Percentiles rank a stretch among this genome's conserved stretches.
phyloP scores from a whole-genome alignment of 768 basidiomycete species.

The Trametes sanguinea region DNA sequence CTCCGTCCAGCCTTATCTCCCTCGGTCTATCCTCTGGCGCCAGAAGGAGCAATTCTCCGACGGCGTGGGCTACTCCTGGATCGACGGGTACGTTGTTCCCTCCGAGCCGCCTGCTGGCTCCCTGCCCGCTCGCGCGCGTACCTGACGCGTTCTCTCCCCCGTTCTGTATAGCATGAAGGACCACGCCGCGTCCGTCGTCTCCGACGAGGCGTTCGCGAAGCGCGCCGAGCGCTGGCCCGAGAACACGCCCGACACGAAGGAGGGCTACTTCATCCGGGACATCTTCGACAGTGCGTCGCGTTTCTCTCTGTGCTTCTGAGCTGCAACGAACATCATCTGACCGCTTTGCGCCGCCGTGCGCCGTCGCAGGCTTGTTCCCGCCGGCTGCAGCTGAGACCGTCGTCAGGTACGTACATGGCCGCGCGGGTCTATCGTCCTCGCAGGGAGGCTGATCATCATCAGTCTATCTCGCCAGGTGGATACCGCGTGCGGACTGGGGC shows the following conservation, averaged over 20 bases:
- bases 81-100: conserved; percentile 70
- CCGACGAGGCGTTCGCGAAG: conserved; percentile 79
- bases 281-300: conserved; percentile 73
- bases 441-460: neutral
- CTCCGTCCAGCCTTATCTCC: conserved; percentile 79
- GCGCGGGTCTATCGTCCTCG: conserved; percentile 3
- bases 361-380: conserved; percentile 67
- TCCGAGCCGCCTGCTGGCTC: neutral
- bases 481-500: conserved; percentile 96
- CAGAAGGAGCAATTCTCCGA: conserved; percentile 99
- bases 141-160: neutral
- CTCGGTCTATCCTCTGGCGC: conserved; percentile 92
- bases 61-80: conserved; percentile 98
- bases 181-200: conserved; percentile 71
- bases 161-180: conserved; percentile 73
- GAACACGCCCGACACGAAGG: conserved; percentile 92
- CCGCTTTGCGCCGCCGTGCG: conserved; percentile 11
- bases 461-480: conserved; percentile 61
- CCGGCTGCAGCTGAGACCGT: conserved; percentile 86
- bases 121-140: neutral
- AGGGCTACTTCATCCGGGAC: conserved; percentile 91
- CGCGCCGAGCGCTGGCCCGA: conserved; percentile 73
- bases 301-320: neutral
- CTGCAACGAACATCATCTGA: conserved; percentile 4
- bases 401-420: conserved; percentile 63